A percentile compares a stretch with the other conserved stretches of the same genome.
Conservation (phyloP, 2,329 filamentous ascomycete genomes). For the Xenoacremonium recifei region DNA sequence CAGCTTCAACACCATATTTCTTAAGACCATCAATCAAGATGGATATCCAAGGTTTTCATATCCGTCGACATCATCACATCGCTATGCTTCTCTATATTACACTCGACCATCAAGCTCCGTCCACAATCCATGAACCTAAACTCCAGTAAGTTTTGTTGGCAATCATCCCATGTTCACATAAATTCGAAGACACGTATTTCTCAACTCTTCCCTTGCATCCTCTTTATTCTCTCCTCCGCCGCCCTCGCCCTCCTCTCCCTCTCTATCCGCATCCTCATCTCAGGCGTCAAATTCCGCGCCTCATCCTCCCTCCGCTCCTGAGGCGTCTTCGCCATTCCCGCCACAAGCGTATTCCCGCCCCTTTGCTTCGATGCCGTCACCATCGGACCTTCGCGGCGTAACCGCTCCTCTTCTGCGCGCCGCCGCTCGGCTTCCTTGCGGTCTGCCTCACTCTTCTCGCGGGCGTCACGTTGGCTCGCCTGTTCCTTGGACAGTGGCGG, state of each 20-base stretch:
- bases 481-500: constrained; percentile 68
- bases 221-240: constrained; percentile 81
- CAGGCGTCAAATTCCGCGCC: constrained; percentile 77
- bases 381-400: constrained; percentile 65
- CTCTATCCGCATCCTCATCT: constrained; percentile 82
- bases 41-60: no score
- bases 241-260: constrained; percentile 87
- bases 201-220: constrained; percentile 42
- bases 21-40: no score
- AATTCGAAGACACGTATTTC: no score
- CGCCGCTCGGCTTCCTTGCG: constrained; percentile 69
- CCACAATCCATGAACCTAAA: no score
- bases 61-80: no score
- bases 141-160: no score
- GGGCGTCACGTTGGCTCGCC: constrained; percentile 64
- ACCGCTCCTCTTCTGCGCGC: constrained; percentile 69
- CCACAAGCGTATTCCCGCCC: constrained; percentile 51
- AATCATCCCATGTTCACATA: no score
- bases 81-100: no score
- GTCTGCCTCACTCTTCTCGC: constrained; percentile 68
- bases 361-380: constrained; percentile 47
- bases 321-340: constrained; percentile 65
- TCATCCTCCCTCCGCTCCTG: constrained; percentile 84
- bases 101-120: no score
- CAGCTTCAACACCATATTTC: no score